Evolutionary conservation across 2,329 filamentous ascomycete species (phyloP), one percentile per base, ranked within the genome.

Genomic region (Hypoxylon sp.): DNA sequence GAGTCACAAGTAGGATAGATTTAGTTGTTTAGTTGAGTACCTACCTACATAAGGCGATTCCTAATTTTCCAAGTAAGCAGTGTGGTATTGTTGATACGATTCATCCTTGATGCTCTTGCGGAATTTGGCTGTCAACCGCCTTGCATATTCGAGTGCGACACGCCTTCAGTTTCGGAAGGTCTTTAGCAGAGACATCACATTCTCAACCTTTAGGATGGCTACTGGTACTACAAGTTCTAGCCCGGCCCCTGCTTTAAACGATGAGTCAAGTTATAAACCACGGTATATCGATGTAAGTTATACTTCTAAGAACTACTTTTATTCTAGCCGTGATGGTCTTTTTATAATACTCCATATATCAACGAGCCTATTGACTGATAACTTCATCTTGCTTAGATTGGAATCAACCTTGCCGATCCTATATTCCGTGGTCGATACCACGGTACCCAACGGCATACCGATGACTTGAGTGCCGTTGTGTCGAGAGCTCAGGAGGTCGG

Each of bases 371-470:
- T 37, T 50, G n/a, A 55, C 66, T 71, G 30, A 71, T 58, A 8
- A 59, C 62, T 11, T 24, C 15, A 17, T 41, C 30, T 39, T 58
- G 72, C 66, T 20, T 75, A 90, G 87, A 90, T 99, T 73, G 95
- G 94, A 60, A 97, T 99, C 83, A 99, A 99, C 78, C 86, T 99
- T 57, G 91, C 94, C 55, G 95, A 99, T 74, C 91, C 92, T 54
- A 92, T 97, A 62, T 99, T 94, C 78, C 86, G 87, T 48, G 95
- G 95, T 52, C 79, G 86, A 43, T 96, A 98, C 75, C 90, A 96
- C 74, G 92, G 92, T 72, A 93, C 89, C 65, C 84, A 91, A 69
- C 80, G 82, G 24, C 93, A 96, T 71, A 86, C 89, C 10, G 84
- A 91, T 71, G 92, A 96, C 74, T 85, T 94, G 15, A 77, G 83